Percentiles rank a stretch among this genome's conserved stretches.
Conservation (phyloP, 2,329 filamentous ascomycete species). For the Chaetomiaceae sp. region DNA sequence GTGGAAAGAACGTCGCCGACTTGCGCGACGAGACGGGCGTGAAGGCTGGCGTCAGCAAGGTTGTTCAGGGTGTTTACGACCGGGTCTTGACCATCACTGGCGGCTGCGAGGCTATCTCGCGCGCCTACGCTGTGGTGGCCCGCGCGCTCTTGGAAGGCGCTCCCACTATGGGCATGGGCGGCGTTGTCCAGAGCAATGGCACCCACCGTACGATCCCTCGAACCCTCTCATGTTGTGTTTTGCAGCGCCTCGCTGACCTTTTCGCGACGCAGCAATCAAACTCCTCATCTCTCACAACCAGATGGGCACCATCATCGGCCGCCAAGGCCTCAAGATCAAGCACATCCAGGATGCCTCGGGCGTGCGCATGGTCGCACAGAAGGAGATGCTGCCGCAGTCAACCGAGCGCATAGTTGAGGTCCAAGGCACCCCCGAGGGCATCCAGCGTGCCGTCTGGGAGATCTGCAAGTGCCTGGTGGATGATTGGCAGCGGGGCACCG, state of each 20-base stretch:
- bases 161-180: constrained; percentile 93
- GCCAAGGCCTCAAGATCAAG: constrained; percentile 97
- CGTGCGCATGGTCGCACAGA: constrained; percentile 98
- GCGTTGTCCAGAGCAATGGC: constrained; percentile 77
- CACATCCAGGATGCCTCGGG: constrained; percentile 96
- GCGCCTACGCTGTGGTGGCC: constrained; percentile 90
- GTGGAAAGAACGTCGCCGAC: constrained; percentile 96
- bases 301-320: constrained; percentile 98
- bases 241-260: constrained; percentile 26
- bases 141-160: constrained; percentile 88
- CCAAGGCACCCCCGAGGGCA: constrained; percentile 88
- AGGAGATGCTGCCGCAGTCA: constrained; percentile 98
- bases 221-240: neutral
- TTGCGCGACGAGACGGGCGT: constrained; percentile 96
- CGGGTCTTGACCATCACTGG: constrained; percentile 95
- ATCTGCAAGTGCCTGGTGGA: constrained; percentile 98
- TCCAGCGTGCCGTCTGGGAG: constrained; percentile 96
- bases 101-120: constrained; percentile 78
- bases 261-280: constrained; percentile 67
- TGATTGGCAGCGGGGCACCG: constrained; percentile 94
- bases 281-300: constrained; percentile 99
- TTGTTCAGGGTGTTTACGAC: constrained; percentile 94
- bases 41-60: constrained; percentile 97
- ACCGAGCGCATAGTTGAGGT: constrained; percentile 97
- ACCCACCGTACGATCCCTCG: constrained; percentile 74